Conservation (phyloP, 352 stramenopile species). For the Globisporangium apiculatum region DNA sequence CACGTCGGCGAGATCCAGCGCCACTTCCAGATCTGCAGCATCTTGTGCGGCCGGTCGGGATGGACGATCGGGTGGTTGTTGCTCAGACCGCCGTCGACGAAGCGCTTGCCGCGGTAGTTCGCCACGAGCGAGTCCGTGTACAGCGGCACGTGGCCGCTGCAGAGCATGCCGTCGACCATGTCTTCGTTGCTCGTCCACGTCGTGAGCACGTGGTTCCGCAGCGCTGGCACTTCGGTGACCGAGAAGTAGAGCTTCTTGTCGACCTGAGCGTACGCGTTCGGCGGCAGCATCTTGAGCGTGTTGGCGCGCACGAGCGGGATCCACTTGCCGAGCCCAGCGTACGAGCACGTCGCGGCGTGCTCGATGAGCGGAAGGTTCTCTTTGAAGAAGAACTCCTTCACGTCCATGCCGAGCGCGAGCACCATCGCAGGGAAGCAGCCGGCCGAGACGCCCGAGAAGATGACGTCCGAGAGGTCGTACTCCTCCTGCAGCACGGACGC, state of each 20-base stretch:
- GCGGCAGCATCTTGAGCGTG: constrained; percentile 51
- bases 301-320: constrained; percentile 67
- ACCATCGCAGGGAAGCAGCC: constrained; percentile 68
- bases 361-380: constrained; percentile 71
- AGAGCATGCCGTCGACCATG: constrained; percentile 79
- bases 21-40: constrained; percentile 84
- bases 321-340: constrained; percentile 65
- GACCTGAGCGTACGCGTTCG: constrained; percentile 51
- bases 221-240: constrained; percentile 55
- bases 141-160: constrained; percentile 58
- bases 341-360: constrained; percentile 42
- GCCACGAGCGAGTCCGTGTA: constrained; percentile 65
- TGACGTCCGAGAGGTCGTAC: constrained; percentile 61
- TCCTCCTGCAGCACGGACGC: constrained; percentile 70
- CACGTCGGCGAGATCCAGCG: constrained; percentile 70
- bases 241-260: constrained; percentile 77
- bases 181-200: constrained; percentile 73
- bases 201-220: constrained; percentile 69
- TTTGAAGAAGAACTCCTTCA: constrained; percentile 83
- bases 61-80: constrained; percentile 63
- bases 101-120: constrained; percentile 61
- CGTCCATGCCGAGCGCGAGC: constrained; percentile 53
- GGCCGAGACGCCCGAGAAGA: constrained; percentile 74
- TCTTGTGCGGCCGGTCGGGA: constrained; percentile 49
- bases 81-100: constrained; percentile 65